Conservation (phyloP, 495 filamentous ascomycete genomes). For the Daldinia grandis region DNA sequence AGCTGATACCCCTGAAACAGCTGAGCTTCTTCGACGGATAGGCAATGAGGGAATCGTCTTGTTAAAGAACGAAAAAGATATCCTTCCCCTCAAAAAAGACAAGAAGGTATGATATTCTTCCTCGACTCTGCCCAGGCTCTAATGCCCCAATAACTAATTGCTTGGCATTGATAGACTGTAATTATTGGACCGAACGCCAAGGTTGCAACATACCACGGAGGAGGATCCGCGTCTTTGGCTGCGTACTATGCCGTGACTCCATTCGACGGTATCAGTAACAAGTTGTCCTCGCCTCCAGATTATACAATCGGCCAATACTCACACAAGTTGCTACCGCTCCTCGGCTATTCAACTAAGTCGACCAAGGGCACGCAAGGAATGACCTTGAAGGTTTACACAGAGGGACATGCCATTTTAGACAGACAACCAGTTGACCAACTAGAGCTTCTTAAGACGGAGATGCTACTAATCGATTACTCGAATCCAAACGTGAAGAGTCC, state of each 20-base stretch:
- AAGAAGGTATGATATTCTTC: constrained; percentile 54
- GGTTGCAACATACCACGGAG: constrained; percentile 71
- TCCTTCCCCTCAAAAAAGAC: constrained; percentile 71
- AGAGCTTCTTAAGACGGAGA: constrained; percentile 60
- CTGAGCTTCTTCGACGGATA: constrained; percentile 64
- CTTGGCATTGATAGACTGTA: constrained; percentile 51
- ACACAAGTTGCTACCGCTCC: constrained; percentile 66
- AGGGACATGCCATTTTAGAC: constrained; percentile 55
- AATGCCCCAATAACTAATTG: constrained; percentile 14
- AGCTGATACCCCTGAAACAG: constrained; percentile 55
- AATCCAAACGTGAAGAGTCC: constrained; percentile 63
- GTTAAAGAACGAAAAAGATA: constrained; percentile 73
- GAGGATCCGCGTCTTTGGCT: constrained; percentile 71
- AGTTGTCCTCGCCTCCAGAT: constrained; percentile 52
- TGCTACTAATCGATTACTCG: constrained; percentile 70
- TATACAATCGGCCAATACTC: constrained; percentile 66
- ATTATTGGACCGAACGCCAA: constrained; percentile 76
- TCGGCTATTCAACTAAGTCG: constrained; percentile 61
- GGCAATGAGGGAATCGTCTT: constrained; percentile 76
- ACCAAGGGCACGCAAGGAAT: constrained; percentile 61
- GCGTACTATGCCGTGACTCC: constrained; percentile 76
- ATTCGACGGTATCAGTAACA: constrained; percentile 69
- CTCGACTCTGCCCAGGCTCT: neutral
- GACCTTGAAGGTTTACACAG: constrained; percentile 67
- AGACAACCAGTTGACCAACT: constrained; percentile 64